Base-by-base conservation (phyloP, 441 rosid genomes). In the Syzygium syzygioides region DNA sequence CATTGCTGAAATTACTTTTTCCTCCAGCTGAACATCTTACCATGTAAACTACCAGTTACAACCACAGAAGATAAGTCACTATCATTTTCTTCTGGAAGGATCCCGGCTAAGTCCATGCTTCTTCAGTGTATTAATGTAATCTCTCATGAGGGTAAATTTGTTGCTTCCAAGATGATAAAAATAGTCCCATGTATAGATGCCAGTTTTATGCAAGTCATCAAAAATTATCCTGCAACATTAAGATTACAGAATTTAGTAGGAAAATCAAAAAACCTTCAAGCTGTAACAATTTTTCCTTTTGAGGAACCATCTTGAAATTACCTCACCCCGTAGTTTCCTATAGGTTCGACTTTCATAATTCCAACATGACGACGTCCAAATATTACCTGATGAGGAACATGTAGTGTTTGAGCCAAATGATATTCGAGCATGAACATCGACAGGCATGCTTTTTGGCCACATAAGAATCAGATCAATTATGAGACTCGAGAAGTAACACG, bases 291-390 rank as follows among this genome's bases (percentile, higher is more conserved):
- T 76, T 76, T 20, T 76, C 17, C 4, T 76, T 76, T 41, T 37
- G 66, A 41, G 48, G 19, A 34, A 54, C 50, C 26, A 34, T 26
- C 19, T 25, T 32, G 66, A 85, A 34, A 55, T 55, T 95, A 98
- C 99, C 99, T 95, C 90, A 97, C 98, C 91, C 99, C 98, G 25
- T 97, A 97, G 95, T 96, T 97, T 88, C 98, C 99, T 8, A 98
- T 94, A 55, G 98, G 99, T 91, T 96, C 98, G 4, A 96, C 98
- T 91, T 96, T 96, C 97, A 97, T 96, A 91, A 97, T 96, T 71
- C 99, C 98, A 56, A 98, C 99, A 93, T 95, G 94, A 34, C 95
- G 94, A 86, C 99, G 91, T 60, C 99, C 99, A 88, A 92, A 94
- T 91, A 97, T 98, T 89, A 98, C 98, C 99, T 98, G 93, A 87